Percentiles rank a stretch among this genome's conserved stretches.
Conservation (phyloP, 768 basidiomycete genomes). For the Termitomyces sp. region DNA sequence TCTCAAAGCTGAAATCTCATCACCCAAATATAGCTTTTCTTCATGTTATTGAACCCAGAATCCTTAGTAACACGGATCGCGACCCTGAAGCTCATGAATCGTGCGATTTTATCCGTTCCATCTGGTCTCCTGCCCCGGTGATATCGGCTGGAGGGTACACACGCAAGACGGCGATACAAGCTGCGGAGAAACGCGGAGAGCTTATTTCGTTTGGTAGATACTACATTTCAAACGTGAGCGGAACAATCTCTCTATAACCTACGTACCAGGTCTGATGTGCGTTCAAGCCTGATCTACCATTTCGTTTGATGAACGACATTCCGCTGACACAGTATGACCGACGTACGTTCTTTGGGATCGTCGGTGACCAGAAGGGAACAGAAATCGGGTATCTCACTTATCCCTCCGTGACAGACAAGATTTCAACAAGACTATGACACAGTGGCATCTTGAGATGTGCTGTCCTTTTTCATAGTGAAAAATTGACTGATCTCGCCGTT, state of each 20-base stretch:
- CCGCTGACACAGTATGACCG: slow-evolving; percentile 26
- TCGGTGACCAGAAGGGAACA: slow-evolving; percentile 18
- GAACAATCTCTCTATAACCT: not conserved
- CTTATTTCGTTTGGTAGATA: slow-evolving; percentile 24
- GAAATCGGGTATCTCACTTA: slow-evolving; percentile 26
- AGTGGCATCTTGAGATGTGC: not conserved
- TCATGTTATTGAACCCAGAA: slow-evolving; percentile 40
- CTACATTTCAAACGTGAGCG: slow-evolving; percentile 28
- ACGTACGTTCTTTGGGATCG: slow-evolving; percentile 31
- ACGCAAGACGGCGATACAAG: slow-evolving; percentile 30
- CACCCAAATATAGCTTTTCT: slow-evolving; percentile 48
- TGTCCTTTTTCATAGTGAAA: no score
- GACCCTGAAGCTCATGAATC: slow-evolving; percentile 16
- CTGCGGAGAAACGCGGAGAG: slow-evolving; percentile 26
- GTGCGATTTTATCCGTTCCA: slow-evolving; percentile 39
- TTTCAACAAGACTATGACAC: not conserved
- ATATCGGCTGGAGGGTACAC: slow-evolving; percentile 42
- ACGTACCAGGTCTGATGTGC: not conserved
- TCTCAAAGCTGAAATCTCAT: slow-evolving; percentile 27
- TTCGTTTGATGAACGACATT: not conserved
- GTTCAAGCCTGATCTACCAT: slow-evolving; percentile 7
- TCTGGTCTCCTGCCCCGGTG: slow-evolving; percentile 37
- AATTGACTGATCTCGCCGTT: no score
- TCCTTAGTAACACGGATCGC: slow-evolving; percentile 12
- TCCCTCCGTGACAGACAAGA: not conserved